Conservation (phyloP, 495 filamentous ascomycete species). For the Bathelium albidoporum region DNA sequence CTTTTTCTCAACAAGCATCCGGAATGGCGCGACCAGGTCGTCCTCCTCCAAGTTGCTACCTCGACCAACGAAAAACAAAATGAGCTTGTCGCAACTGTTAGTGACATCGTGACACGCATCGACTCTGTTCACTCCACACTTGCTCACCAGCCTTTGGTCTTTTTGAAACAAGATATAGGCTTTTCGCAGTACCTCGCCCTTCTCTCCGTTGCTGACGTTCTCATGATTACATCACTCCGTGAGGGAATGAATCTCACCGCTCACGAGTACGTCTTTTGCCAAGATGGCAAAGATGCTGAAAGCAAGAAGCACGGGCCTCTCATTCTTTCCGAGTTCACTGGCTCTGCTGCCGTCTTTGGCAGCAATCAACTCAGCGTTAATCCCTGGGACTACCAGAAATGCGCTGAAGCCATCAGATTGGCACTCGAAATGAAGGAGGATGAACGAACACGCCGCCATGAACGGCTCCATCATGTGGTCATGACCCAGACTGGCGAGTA, state of each 20-base stretch:
- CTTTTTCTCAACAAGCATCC: constrained; percentile 88
- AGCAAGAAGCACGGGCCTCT: constrained; percentile 70
- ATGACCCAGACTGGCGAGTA: constrained; percentile 68
- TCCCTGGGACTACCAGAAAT: constrained; percentile 84
- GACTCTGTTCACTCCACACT: constrained; percentile 81
- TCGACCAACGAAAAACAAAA: constrained; percentile 69
- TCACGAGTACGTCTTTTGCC: constrained; percentile 86
- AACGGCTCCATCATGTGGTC: constrained; percentile 60
- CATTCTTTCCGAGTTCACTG: constrained; percentile 89
- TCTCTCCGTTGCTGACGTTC: constrained; percentile 73
- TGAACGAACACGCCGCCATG: constrained; percentile 67
- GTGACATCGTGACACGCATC: constrained; percentile 85
- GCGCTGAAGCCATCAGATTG: constrained; percentile 68
- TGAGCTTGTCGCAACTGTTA: constrained; percentile 75
- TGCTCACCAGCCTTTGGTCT: constrained; percentile 83
- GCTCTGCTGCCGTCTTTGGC: constrained; percentile 74
- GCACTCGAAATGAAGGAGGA: constrained; percentile 65
- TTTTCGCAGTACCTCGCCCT: constrained; percentile 85
- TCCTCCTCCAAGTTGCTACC: constrained; percentile 85
- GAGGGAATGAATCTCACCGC: constrained; percentile 93
- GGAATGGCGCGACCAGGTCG: constrained; percentile 73
- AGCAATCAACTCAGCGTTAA: constrained; percentile 72
- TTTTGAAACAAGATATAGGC: constrained; percentile 84
- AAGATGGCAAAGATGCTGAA: constrained; percentile 59
- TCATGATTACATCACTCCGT: constrained; percentile 86